A percentile compares a stretch with the other conserved stretches of the same genome.
These are phyloP conservation scores for Logfia minima DNA, from an alignment of 129 eudicot species.

Conservation along the genomic window DNA sequence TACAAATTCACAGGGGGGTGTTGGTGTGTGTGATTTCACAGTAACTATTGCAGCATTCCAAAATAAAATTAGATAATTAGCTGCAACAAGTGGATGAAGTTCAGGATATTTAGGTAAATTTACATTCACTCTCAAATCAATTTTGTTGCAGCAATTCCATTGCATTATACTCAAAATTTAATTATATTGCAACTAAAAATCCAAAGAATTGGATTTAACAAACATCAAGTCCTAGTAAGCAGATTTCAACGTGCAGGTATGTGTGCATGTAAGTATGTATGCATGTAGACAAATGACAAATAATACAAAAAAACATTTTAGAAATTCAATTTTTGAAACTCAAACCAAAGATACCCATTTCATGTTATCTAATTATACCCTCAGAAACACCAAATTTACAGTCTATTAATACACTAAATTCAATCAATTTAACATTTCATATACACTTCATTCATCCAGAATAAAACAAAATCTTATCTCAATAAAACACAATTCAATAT, in stretches of 20 bases:
- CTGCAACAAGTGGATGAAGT: not conserved
- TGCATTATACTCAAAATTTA: not conserved
- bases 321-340: not conserved
- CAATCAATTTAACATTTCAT: not conserved
- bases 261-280: not conserved
- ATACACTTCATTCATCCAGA: slow-evolving; percentile 9
- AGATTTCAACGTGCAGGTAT: not conserved
- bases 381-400: slow-evolving; percentile 5
- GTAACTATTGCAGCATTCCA: not conserved
- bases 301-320: not conserved
- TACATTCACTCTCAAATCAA: not conserved
- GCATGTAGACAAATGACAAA: slow-evolving; percentile 5
- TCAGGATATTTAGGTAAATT: not conserved
- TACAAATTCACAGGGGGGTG: not conserved
- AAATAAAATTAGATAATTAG: not conserved
- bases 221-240: not conserved
- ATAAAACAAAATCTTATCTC: not conserved
- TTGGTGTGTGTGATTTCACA: not conserved
- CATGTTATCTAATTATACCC: not conserved
- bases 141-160: not conserved
- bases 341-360: slow-evolving; percentile 19
- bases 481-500: not conserved
- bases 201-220: not conserved
- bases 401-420: slow-evolving; percentile 3
- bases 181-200: not conserved